Conservation (phyloP, 331 rosid species). For the Stylosanthes scabra region DNA sequence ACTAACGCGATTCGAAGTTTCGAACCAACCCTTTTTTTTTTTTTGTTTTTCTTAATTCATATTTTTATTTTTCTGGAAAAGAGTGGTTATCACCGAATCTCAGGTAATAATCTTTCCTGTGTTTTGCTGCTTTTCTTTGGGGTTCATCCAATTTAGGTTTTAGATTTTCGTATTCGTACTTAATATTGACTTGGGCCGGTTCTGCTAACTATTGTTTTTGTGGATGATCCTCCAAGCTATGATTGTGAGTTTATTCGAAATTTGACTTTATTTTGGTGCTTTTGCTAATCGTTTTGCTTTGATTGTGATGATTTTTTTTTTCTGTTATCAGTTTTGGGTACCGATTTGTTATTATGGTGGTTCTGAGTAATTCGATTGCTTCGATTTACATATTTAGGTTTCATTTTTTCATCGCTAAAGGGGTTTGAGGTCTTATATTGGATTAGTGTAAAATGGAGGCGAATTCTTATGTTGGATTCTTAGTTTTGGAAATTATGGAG, state of each 20-base stretch:
- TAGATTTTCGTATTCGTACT: constrained; percentile 34
- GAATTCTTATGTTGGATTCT: constrained; percentile 27
- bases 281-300: neutral
- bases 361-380: constrained; percentile 3
- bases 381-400: constrained; percentile 35
- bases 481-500: constrained; percentile 24
- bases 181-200: constrained; percentile 33
- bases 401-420: constrained; percentile 10
- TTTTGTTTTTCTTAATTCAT: neutral
- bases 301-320: too few relatives aligned
- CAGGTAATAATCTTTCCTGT: constrained; percentile 52
- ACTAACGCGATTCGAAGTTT: constrained; percentile 25
- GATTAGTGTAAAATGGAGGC: constrained; percentile 21
- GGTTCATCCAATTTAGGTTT: constrained; percentile 27
- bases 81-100: constrained; percentile 46
- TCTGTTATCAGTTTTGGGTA: constrained; percentile 4
- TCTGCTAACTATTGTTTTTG: neutral
- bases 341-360: neutral
- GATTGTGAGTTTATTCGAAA: neutral
- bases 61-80: neutral
- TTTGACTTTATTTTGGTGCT: constrained; percentile 21
- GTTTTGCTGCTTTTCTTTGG: constrained; percentile 43
- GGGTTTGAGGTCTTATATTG: neutral
- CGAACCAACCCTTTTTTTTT: neutral
- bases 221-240: constrained; percentile 5